Evolutionary conservation across 73 alveolate genomes (phyloP).

Genomic region (Paramecium pentaurelia): DNA sequence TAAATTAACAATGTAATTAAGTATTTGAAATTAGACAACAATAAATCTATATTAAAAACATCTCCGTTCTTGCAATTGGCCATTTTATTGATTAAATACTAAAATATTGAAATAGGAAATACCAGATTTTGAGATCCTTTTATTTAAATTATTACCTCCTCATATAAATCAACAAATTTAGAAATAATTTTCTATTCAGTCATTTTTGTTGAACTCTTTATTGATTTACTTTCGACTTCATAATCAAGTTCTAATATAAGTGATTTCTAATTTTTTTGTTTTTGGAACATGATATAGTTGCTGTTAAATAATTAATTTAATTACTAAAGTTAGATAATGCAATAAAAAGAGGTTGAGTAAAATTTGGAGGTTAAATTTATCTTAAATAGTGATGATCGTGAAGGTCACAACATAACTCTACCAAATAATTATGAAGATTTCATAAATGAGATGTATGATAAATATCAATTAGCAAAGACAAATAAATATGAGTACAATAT

Average conservation of each 20-base stretch:
- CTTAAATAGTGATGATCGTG: background rate
- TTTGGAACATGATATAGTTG: background rate
- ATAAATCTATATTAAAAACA: background rate
- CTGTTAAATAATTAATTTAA: background rate
- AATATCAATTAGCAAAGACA: background rate
- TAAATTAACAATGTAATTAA: background rate
- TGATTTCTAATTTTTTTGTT: background rate
- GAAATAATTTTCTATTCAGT: background rate
- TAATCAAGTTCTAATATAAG: background rate
- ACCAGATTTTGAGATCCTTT: background rate
- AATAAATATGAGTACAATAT: background rate
- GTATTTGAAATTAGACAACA: background rate
- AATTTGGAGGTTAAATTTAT: no score
- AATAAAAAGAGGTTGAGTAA: no score
- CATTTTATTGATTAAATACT: background rate
- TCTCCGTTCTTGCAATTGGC: background rate
- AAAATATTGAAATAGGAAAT: background rate
- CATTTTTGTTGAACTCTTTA: constrained; percentile 11
- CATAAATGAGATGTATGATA: background rate
- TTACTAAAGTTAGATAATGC: background rate
- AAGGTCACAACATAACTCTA: background rate
- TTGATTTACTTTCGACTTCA: background rate
- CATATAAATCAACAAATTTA: background rate
- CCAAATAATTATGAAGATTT: background rate
- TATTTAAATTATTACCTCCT: background rate